These are phyloP conservation scores for Turritis glabra DNA, from an alignment of 345 rosid species.

Conservation along the genomic window DNA sequence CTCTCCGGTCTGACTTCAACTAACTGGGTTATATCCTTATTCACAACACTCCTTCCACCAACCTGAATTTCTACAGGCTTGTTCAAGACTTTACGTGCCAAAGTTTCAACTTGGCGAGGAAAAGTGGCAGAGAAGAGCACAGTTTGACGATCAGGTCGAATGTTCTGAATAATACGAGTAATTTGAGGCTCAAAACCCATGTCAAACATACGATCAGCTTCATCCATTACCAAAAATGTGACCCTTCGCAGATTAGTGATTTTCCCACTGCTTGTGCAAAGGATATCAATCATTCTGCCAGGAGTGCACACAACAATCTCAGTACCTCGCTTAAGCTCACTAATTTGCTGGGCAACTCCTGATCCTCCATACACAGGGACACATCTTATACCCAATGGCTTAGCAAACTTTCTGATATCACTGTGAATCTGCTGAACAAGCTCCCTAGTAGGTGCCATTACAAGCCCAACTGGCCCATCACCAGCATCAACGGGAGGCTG, in stretches of 20 bases:
- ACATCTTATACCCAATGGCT: constrained; percentile 72
- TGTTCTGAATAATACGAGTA: constrained; percentile 89
- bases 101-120: constrained; percentile 93
- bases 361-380: constrained; percentile 97
- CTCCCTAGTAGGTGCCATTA: constrained; percentile 99
- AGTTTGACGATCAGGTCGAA: constrained; percentile 92
- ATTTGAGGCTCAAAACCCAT: constrained; percentile 98
- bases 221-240: constrained; percentile 91
- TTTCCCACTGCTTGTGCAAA: constrained; percentile 92
- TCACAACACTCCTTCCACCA: constrained; percentile 98
- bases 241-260: constrained; percentile 86
- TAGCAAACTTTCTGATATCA: constrained; percentile 82
- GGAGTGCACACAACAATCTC: constrained; percentile 99
- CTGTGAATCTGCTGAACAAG: constrained; percentile 97
- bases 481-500: constrained; percentile 95
- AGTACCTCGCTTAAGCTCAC: constrained; percentile 91
- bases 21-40: constrained; percentile 84
- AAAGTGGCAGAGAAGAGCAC: constrained; percentile 95
- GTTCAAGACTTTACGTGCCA: constrained; percentile 84
- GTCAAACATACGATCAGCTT: constrained; percentile 99
- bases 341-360: constrained; percentile 98
- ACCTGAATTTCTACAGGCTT: constrained; percentile 92
- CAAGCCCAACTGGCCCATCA: constrained; percentile 92
- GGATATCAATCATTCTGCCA: constrained; percentile 96
- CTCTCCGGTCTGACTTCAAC: constrained; percentile 93